Conservation (phyloP, 2,329 filamentous ascomycete genomes). For the Didymella exigua region DNA sequence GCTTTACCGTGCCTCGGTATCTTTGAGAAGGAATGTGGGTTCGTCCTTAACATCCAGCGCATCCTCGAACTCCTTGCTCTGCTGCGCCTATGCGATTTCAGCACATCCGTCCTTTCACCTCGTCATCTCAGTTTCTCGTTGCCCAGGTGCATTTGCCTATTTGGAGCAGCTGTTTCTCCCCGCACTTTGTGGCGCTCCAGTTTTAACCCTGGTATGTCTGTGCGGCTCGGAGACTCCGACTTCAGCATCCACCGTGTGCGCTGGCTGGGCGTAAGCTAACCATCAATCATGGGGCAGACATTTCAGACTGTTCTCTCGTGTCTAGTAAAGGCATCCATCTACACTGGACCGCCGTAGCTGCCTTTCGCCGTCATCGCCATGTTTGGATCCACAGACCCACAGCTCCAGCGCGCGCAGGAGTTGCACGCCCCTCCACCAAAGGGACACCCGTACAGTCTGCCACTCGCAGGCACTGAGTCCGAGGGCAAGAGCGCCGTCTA, state of each 20-base stretch:
- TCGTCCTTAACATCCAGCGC: constrained; percentile 6
- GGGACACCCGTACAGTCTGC: constrained; percentile 77
- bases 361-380: constrained; percentile 20
- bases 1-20: constrained; percentile 11
- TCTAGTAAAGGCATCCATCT: background rate
- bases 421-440: constrained; percentile 69
- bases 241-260: background rate
- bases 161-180: background rate
- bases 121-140: background rate
- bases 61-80: constrained; percentile 6
- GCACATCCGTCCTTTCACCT: background rate
- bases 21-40: constrained; percentile 16
- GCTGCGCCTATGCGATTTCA: constrained; percentile 1
- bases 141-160: background rate
- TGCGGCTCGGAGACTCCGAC: constrained; percentile 9
- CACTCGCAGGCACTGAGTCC: constrained; percentile 74
- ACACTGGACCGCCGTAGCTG: background rate
- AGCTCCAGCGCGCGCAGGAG: constrained; percentile 50
- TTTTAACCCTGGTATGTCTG: constrained; percentile 12
- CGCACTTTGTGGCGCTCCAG: constrained; percentile 7
- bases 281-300: background rate
- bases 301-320: background rate
- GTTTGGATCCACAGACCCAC: constrained; percentile 38
- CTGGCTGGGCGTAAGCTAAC: constrained; percentile 5
- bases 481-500: constrained; percentile 78